Conservation (phyloP, 2,329 filamentous ascomycete species). For the Pseudomassariella vexata region DNA sequence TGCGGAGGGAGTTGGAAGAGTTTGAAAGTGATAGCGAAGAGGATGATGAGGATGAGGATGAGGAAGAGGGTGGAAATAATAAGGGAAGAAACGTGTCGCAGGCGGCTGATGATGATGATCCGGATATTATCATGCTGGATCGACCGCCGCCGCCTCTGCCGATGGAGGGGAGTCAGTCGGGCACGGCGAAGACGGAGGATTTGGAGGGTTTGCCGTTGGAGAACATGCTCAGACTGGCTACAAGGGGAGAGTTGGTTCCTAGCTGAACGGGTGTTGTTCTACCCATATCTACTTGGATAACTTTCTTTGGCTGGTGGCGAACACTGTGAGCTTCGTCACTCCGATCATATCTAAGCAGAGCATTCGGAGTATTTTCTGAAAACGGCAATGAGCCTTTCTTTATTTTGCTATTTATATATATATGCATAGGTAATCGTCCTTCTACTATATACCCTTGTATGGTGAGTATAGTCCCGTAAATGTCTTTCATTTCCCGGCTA, state of each 20-base stretch:
- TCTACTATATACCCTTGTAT: too few relatives aligned
- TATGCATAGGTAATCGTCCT: too few relatives aligned
- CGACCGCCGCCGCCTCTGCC: conserved; percentile 21
- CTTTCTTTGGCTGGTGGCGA: too few relatives aligned
- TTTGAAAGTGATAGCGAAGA: conserved; percentile 54
- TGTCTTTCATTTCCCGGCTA: too few relatives aligned
- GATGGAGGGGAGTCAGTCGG: conserved; percentile 10
- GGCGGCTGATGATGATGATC: conserved; percentile 11
- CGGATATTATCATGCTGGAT: conserved; percentile 26
- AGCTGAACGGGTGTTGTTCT: too few relatives aligned
- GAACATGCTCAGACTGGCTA: conserved; percentile 17
- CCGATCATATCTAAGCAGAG: too few relatives aligned
- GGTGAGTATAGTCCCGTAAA: too few relatives aligned
- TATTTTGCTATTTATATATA: too few relatives aligned
- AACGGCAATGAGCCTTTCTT: too few relatives aligned
- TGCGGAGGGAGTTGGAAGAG: conserved; percentile 51
- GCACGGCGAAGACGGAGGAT: conserved; percentile 17
- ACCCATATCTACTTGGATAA: too few relatives aligned
- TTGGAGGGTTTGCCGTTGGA: conserved; percentile 18
- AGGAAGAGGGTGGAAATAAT: conserved; percentile 29
- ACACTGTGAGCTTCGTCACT: too few relatives aligned
- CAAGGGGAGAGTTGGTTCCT: conserved; percentile 16
- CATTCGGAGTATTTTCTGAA: too few relatives aligned
- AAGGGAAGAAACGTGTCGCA: conserved; percentile 7
- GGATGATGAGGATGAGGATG: conserved; percentile 44